Evolutionary conservation across 345 rosid species (phyloP).

Genomic region (Corchorus olitorius): DNA sequence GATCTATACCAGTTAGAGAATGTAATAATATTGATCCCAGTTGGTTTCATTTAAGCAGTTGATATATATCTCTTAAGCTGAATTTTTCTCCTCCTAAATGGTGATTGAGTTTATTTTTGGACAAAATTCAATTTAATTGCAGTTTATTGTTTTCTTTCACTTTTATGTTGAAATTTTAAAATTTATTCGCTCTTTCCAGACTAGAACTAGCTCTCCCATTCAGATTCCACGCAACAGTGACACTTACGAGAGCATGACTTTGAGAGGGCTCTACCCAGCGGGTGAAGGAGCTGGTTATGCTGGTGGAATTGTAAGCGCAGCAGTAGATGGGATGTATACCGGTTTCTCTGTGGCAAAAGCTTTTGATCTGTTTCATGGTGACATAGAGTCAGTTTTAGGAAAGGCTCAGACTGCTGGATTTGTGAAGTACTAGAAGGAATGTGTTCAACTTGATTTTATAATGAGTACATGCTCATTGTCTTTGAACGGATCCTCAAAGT

Average conservation of each 20-base stretch:
- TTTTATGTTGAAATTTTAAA: constrained; percentile 2
- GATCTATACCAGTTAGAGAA: neutral
- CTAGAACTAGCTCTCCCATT: constrained; percentile 89
- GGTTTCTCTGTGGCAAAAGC: constrained; percentile 86
- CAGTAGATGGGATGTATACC: constrained; percentile 89
- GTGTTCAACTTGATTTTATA: neutral
- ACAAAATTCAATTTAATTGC: neutral
- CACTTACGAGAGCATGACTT: constrained; percentile 73
- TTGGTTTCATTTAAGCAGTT: neutral
- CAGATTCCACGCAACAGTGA: constrained; percentile 68
- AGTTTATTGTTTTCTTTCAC: neutral
- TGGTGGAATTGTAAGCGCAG: constrained; percentile 98
- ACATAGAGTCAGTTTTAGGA: constrained; percentile 65
- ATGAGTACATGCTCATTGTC: constrained; percentile 3
- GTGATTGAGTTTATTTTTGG: neutral
- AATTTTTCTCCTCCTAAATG: neutral
- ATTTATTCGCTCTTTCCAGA: constrained; percentile 49
- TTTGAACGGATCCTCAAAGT: neutral
- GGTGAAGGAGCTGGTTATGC: constrained; percentile 99
- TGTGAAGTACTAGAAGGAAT: constrained; percentile 53
- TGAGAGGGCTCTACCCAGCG: constrained; percentile 83
- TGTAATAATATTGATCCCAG: neutral
- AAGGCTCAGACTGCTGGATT: constrained; percentile 64
- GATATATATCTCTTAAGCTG: neutral
- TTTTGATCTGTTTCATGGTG: constrained; percentile 52